Base-by-base conservation (phyloP, 2,329 filamentous ascomycete genomes). In the Pyricularia grisea region DNA sequence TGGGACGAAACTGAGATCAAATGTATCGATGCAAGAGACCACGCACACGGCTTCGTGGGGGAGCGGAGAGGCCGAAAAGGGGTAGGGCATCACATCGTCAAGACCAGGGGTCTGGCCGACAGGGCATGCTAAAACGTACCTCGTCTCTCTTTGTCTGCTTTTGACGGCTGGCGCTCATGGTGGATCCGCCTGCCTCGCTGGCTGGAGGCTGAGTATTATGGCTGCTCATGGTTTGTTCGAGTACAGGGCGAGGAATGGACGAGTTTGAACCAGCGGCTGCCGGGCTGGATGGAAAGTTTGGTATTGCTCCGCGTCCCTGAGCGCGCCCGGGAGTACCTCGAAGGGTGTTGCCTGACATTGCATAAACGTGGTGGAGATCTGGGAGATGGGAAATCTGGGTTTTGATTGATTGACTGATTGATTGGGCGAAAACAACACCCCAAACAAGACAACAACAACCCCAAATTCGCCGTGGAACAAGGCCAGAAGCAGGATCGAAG, bases 71-170 rank as follows among this genome's bases (percentile, higher is more conserved):
- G 60, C 12, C 60, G 30, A 28, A 28, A 61, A 28, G 58, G 58
- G 58, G 25, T 28, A 61, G 58, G 58, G 58, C 23, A 61, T 25
- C 58, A 61, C 3, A 14, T 9, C 25, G 17, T 63, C 11, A 28
- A 23, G 42, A 30, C 17, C 60, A 28, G 28, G 25, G 60, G 60
- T 25, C 73, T 33, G 68, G 70, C 72, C 67, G 68, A 70, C 71
- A 73, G 68, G 72, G 50, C 67, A 67, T 68, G 69, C n/a, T 20
- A 68, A 50, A 58, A 83, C 87, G 76, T 84, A 99, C 95, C 91
- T 99, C 95, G 90, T 99, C 95, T 81, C 94, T 90, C 83, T 98
- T 98, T 74, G 90, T 91, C 85, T 97, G 94, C 83, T 97, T 97
- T 80, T 95, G 92, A 77, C 95, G 89, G 80, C 94, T 98, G 74